A percentile compares a stretch with the other conserved stretches of the same genome.
These are phyloP conservation scores for Colletotrichum sidae DNA, from an alignment of 2,329 filamentous ascomycete genomes.

Conservation along the genomic window DNA sequence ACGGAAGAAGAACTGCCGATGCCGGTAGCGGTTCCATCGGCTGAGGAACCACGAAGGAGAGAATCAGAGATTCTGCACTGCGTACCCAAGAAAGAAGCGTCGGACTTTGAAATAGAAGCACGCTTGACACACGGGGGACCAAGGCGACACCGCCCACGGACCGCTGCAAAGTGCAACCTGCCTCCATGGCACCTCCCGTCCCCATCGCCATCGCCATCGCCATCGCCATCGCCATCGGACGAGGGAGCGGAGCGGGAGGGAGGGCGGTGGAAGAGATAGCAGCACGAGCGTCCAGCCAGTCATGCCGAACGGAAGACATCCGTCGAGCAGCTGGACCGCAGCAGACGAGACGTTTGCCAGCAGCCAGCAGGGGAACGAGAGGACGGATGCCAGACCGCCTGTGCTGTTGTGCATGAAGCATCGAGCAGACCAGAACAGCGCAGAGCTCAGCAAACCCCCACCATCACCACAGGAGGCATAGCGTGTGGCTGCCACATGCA, in stretches of 20 bases:
- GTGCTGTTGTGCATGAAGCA: no score
- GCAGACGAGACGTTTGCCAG: no score
- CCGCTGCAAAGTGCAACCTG: conserved; percentile 2
- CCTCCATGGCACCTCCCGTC: background rate
- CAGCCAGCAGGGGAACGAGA: background rate
- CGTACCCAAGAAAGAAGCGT: background rate
- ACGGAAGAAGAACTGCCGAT: background rate
- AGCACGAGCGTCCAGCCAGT: no score
- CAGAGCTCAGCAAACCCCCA: background rate
- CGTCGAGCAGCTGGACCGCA: no score
- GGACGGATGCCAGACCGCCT: no score
- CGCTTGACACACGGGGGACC: background rate
- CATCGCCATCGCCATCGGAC: conserved; percentile 5
- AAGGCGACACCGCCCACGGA: conserved; percentile 13
- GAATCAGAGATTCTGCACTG: no score
- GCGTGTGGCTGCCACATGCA: conserved; percentile 31
- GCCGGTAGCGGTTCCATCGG: no score
- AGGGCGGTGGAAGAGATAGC: background rate
- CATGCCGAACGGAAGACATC: no score
- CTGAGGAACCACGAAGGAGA: no score
- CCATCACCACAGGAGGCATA: background rate
- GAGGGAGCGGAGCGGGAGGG: conserved; percentile 13
- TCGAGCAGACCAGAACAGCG: no score
- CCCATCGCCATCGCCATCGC: background rate
- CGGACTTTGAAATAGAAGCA: conserved; percentile 5